Percentiles rank a stretch among this genome's conserved stretches.
phyloP scores from a whole-genome alignment of 139 green algal genomes.

The Tetradesmus obliquus region DNA sequence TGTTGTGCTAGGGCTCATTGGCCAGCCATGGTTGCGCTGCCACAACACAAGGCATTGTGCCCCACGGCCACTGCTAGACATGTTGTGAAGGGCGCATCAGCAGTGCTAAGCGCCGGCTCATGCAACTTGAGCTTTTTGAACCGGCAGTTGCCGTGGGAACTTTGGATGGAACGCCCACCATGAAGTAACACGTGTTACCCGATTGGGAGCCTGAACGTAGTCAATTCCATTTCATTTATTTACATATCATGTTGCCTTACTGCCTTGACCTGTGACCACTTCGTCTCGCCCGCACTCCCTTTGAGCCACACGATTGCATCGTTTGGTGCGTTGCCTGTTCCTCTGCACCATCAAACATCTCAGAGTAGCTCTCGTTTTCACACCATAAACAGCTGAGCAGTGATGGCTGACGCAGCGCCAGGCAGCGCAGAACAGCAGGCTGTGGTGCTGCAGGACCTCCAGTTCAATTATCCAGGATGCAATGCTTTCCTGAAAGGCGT shows the following conservation, averaged over 20 bases:
- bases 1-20: neutral
- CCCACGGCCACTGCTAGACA: too few relatives aligned
- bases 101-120: too few relatives aligned
- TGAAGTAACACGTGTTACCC: neutral
- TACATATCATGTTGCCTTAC: too few relatives aligned
- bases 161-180: neutral
- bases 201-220: neutral
- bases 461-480: constrained; percentile 61
- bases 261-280: neutral
- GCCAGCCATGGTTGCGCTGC: neutral
- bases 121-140: too few relatives aligned
- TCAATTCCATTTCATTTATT: too few relatives aligned
- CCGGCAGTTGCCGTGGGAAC: neutral
- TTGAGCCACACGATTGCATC: neutral
- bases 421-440: constrained; percentile 17
- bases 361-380: neutral
- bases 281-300: neutral
- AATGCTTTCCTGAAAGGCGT: constrained; percentile 64
- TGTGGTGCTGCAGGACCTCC: constrained; percentile 35
- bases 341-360: neutral
- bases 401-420: neutral
- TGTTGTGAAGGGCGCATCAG: too few relatives aligned
- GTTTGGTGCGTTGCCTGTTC: neutral
- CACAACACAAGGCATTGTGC: too few relatives aligned
- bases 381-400: neutral